Base-by-base conservation (phyloP, 371 early-diverging fungal species). In the Rhizoclosmatium hyalinum region DNA sequence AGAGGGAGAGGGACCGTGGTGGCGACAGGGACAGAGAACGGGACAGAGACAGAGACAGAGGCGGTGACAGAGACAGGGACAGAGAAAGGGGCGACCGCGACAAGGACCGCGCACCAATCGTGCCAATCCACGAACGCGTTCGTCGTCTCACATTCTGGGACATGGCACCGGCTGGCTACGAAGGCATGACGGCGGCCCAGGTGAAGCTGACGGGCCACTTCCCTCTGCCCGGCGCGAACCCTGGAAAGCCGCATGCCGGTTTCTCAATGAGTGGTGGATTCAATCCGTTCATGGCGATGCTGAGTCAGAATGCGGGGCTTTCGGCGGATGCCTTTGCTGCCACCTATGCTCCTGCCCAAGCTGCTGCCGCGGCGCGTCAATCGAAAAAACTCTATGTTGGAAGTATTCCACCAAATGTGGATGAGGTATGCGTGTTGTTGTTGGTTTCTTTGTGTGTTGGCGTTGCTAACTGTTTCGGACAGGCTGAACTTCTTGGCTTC, bases 101-200 rank as follows among this genome's bases (percentile, higher is more conserved):
- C 14, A 64, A 65, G 14, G 75, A 79, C 8, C 53, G 76, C 53
- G 46, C 71, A 56, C 24, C 69, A 8, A 68, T 78, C 88, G 74
- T 84, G 81, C 80, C 89, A 87, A 70, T 98, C 45, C 92, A 96
- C 79, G 86, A 92, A 79, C 83, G 96, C 65, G 85, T 82, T 41
- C 85, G 93, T 47, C 94, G 93, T 82, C 87, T 97, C 46, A 88
- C 91, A 69, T 90, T 92, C 78, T 98, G 98, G 98, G 98, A 98
- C 83, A 86, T 93, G 72, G 89, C 95, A 1, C 98, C 98, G 54
- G 89, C 91, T 19, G 98, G 97, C 32, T 97, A 92, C 82, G 97
- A 98, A 79, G 90, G 89, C 65, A 89, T 96, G 88, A 88, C 94
- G 8, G 95, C 94, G 3, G 85, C 87, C 65, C 93, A 97, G 73